A percentile compares a stretch with the other conserved stretches of the same genome.
Conservation (phyloP, 2,329 filamentous ascomycete species). For the Pestalotiopsis fici region DNA sequence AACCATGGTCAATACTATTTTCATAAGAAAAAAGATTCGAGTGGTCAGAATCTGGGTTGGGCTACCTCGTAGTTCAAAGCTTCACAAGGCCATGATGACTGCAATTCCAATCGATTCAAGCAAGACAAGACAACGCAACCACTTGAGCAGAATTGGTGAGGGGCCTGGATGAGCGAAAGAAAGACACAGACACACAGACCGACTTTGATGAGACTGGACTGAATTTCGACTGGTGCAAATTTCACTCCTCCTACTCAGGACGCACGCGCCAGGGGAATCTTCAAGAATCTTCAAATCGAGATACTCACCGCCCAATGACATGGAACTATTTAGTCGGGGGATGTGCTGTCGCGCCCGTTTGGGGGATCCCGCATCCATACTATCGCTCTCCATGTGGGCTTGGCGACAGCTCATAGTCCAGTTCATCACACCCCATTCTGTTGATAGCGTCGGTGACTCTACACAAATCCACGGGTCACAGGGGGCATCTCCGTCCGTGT, state of each 20-base stretch:
- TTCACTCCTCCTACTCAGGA: not conserved
- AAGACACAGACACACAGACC: not conserved
- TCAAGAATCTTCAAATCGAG: not conserved
- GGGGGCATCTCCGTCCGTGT: not conserved
- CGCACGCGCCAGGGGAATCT: not conserved
- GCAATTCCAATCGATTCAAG: conserved; percentile 1
- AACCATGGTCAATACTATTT: not conserved
- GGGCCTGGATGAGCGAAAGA: not conserved
- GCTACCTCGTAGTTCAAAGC: not conserved
- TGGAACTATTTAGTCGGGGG: not conserved
- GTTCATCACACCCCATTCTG: conserved; percentile 2
- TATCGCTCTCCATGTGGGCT: not conserved
- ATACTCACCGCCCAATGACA: not conserved
- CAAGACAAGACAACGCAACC: not conserved
- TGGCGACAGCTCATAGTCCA: conserved; percentile 7
- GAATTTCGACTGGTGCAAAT: not conserved
- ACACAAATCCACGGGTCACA: not conserved
- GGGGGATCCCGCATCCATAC: not conserved
- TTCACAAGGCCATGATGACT: not conserved
- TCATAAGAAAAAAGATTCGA: not conserved
- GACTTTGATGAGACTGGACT: not conserved
- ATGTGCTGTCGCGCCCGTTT: conserved; percentile 1
- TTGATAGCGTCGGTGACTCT: not conserved
- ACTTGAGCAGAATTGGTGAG: not conserved
- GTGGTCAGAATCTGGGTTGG: not conserved